Conservation (phyloP, 306 rosid species). For the Quercus robur region DNA sequence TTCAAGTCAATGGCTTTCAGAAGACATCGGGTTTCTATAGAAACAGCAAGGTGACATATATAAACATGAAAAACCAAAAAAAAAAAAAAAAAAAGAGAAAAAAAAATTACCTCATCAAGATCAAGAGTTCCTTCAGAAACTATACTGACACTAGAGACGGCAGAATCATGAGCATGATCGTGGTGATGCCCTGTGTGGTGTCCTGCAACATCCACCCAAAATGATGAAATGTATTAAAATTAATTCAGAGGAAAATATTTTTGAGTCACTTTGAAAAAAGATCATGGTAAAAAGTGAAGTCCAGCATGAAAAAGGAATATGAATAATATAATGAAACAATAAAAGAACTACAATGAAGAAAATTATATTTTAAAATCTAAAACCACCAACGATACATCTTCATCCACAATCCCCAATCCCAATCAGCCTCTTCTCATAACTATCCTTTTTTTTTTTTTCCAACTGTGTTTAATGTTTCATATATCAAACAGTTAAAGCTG, state of each 20-base stretch:
- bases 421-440: neutral
- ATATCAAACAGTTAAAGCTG: neutral
- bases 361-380: neutral
- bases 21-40: neutral
- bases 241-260: neutral
- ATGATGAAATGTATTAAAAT: constrained; percentile 5
- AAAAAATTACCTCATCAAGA: constrained; percentile 70
- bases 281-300: neutral
- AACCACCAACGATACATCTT: neutral
- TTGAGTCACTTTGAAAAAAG: neutral
- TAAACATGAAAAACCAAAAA: neutral
- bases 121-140: constrained; percentile 81
- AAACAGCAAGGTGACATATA: no score
- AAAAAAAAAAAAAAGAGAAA: neutral
- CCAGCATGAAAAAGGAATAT: neutral
- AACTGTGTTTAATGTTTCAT: neutral
- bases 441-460: neutral
- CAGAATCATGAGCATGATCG: constrained; percentile 70
- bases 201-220: constrained; percentile 37
- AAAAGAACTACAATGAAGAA: neutral
- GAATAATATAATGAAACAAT: neutral
- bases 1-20: neutral
- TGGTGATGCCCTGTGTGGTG: constrained; percentile 56
- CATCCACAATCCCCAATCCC: neutral
- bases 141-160: constrained; percentile 79